These are phyloP conservation scores for Erythrophleum fordii DNA, from an alignment of 306 rosid genomes.

Conservation along the genomic window DNA sequence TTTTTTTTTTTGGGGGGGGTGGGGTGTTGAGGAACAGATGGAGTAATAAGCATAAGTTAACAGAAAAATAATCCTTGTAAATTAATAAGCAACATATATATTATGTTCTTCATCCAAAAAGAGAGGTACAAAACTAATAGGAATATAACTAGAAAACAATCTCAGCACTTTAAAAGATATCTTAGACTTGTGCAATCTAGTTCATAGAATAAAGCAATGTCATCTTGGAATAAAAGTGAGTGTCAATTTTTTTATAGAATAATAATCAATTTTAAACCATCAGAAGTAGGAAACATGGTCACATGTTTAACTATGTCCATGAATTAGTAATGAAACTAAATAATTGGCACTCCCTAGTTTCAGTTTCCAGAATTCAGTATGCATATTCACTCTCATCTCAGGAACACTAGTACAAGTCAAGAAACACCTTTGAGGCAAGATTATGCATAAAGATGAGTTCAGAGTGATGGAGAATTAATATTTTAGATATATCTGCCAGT, in stretches of 20 bases:
- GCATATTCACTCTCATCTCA: not conserved
- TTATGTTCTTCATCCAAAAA: not conserved
- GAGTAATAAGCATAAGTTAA: not conserved
- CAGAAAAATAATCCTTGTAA: not conserved
- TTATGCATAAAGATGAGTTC: not conserved
- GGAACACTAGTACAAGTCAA: not conserved
- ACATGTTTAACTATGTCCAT: not conserved
- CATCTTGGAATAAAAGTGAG: not conserved
- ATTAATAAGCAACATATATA: not conserved
- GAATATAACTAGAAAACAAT: not conserved
- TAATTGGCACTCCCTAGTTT: not conserved
- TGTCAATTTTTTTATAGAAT: not conserved
- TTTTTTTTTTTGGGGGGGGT: not conserved
- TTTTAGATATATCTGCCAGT: not conserved
- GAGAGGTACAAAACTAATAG: not conserved
- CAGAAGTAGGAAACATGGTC: not conserved
- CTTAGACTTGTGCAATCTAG: not conserved
- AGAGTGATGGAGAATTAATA: not conserved
- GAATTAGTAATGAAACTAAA: not conserved
- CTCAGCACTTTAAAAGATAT: too few relatives aligned
- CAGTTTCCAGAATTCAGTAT: not conserved
- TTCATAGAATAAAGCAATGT: not conserved
- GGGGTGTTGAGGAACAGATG: not conserved
- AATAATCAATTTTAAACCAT: not conserved
- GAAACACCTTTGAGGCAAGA: not conserved